Conservation (phyloP, 2,329 filamentous ascomycete species). For the Didymella pinodella region DNA sequence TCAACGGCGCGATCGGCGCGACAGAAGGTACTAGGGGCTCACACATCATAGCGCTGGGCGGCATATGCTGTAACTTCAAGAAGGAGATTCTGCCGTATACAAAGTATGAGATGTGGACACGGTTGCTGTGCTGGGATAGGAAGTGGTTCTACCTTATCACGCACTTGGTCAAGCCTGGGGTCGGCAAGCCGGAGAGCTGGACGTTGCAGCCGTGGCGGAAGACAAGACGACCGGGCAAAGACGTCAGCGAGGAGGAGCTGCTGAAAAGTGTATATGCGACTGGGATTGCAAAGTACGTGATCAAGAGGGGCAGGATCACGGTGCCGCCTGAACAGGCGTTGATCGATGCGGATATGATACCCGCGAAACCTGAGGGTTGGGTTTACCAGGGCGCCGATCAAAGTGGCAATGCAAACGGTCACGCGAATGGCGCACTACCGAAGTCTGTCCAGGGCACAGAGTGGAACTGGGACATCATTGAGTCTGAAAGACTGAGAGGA, state of each 20-base stretch:
- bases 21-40: slow-evolving; percentile 34
- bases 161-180: slow-evolving; percentile 57
- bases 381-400: slow-evolving; percentile 28
- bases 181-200: slow-evolving; percentile 52
- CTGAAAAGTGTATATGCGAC: slow-evolving; percentile 58
- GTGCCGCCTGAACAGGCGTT: slow-evolving; percentile 82
- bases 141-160: slow-evolving; percentile 61
- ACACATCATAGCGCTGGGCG: slow-evolving; percentile 56
- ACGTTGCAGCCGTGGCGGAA: slow-evolving; percentile 56
- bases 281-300: slow-evolving; percentile 60
- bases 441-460: slow-evolving; percentile 48
- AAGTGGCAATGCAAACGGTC: slow-evolving; percentile 21
- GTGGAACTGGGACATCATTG: slow-evolving; percentile 69
- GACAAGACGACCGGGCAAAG: slow-evolving; percentile 16
- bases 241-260: slow-evolving; percentile 45
- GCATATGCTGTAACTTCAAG: slow-evolving; percentile 58
- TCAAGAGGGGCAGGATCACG: slow-evolving; percentile 71
- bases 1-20: slow-evolving; percentile 27
- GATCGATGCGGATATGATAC: slow-evolving; percentile 75
- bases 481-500: slow-evolving; percentile 64
- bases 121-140: slow-evolving; percentile 58
- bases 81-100: slow-evolving; percentile 56
- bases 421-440: slow-evolving; percentile 32
- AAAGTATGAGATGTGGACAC: slow-evolving; percentile 58
- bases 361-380: slow-evolving; percentile 70